Base-by-base conservation (phyloP, 2,329 filamentous ascomycete genomes). In the Pleomassaria siparia region DNA sequence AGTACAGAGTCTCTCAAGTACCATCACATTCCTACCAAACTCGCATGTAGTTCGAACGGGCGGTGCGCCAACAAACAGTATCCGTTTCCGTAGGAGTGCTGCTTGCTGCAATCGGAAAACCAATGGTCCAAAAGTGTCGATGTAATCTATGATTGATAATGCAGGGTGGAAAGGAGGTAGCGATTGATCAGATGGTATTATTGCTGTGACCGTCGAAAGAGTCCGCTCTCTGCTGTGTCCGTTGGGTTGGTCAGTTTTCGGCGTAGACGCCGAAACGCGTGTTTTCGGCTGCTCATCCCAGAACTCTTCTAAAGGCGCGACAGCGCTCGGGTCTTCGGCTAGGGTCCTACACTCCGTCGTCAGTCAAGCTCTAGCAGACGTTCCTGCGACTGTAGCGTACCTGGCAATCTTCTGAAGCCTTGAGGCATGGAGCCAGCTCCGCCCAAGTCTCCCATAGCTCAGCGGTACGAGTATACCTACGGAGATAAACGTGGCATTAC, bases 41-140 rank as follows among this genome's bases (percentile, higher is more conserved):
- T 96, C 89, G 74, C 92, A 97, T 44, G 84, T 82, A 60, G 84
- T 78, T 66, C 91, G 86, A 18, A 99, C 90, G 0, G 94, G 94
- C 10, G 91, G 86, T 67, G 91, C 85, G 15, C 88, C 87, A 21
- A 94, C 86, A 51, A 99, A 86, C 43, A 99, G 73, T 46, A 99
- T 92, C 47, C 94, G 83, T 73, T 94, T 92, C 47, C 92, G 83
- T 53, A 96, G 74, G 41, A 99, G 74, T 7, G 91, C 90, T 36
- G 91, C 90, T 59, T 94, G 84, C 60, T 96, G 88, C 53, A 99
- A 81, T 10, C 94, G 89, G 64, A 96, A 99, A 42, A 97, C 83
- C 46, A 99, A 77, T 1, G 94, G 94, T 0, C 94, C 94, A 66
- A 97, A 95, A 8, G 81, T 83, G 57, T 94, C 85, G 37, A 97